Percentiles rank a stretch among this genome's conserved stretches.
Evolutionary conservation across 2,329 filamentous ascomycete species (phyloP).

Genomic region (Colletotrichum brevisporum): DNA sequence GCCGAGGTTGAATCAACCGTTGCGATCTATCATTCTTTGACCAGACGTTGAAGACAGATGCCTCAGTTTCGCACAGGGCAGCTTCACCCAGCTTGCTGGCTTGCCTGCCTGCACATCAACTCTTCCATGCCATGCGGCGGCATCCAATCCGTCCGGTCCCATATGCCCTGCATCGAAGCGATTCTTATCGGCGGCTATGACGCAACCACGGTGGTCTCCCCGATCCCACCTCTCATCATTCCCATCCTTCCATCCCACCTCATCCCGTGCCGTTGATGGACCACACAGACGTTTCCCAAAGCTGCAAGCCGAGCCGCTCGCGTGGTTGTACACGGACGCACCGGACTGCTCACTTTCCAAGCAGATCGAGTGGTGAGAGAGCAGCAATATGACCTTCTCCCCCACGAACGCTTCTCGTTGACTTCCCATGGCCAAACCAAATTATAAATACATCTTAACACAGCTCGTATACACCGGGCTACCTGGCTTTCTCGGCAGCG

Average conservation of each 20-base stretch:
- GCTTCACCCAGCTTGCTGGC: background rate
- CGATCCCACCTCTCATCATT: slow-evolving; percentile 25
- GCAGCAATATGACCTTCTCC: background rate
- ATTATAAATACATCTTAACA: background rate
- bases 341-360: background rate
- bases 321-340: background rate
- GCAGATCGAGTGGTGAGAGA: background rate
- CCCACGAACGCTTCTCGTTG: background rate
- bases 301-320: slow-evolving; percentile 8
- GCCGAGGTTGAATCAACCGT: slow-evolving; percentile 26
- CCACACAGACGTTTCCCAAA: background rate
- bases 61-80: slow-evolving; percentile 31
- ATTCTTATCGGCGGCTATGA: slow-evolving; percentile 40
- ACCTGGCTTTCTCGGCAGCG: background rate
- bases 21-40: slow-evolving; percentile 23
- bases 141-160: slow-evolving; percentile 23
- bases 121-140: slow-evolving; percentile 6
- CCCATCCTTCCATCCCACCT: slow-evolving; percentile 20
- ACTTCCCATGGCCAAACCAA: slow-evolving; percentile 16
- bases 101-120: no score
- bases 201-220: slow-evolving; percentile 32
- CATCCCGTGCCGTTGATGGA: slow-evolving; percentile 21
- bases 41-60: background rate
- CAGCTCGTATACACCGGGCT: background rate
- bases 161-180: slow-evolving; percentile 34